Evolutionary conservation across 2,329 filamentous ascomycete genomes (phyloP), one percentile per base, ranked within the genome.

Genomic region (Cladobotryum mycophilum): DNA sequence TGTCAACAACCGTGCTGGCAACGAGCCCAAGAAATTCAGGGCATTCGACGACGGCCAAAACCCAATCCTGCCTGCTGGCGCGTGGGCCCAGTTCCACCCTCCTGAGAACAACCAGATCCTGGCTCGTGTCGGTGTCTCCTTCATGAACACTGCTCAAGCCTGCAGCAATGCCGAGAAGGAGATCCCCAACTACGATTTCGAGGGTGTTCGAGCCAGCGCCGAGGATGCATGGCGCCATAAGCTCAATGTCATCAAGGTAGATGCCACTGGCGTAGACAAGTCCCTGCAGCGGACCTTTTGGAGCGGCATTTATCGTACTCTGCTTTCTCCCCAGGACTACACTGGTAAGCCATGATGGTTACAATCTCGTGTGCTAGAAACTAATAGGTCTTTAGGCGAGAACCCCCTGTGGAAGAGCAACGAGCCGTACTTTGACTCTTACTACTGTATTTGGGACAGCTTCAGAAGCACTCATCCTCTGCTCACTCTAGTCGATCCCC

Each of bases 371-470:
- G 25, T 30, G 6, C 9, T 11, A 11, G 36, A 4, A 35, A 38
- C n/a, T 18, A 3, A 20, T 14, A n/a, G 35, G 8, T 41, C 5
- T 30, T 14, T 41, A 78, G 85, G 84, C 1, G 86, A 89, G 60
- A 89, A 89, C 54, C 83, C 80, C 11, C 66, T 85, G 0, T 89
- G 86, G 86, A 65, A 82, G 38, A 85, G 82, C 38, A 71, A 74
- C 1, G 85, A 89, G 64, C 86, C 86, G 0, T 89, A 89, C 60
- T 89, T 82, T 61, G 86, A 89, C 62, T 87, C 83, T 41, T 79
- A 74, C 55, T 79, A 79, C 59, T 79, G 76, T 59, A 88, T 89
- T 34, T 89, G 86, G 86, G 86, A 89, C 62, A 85, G 80, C 0
- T 89, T 86, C 58, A 72, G 86, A 22, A 84, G 79, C 49, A 85